Conservation (phyloP, 345 rosid species). For the Camelina hispida region DNA sequence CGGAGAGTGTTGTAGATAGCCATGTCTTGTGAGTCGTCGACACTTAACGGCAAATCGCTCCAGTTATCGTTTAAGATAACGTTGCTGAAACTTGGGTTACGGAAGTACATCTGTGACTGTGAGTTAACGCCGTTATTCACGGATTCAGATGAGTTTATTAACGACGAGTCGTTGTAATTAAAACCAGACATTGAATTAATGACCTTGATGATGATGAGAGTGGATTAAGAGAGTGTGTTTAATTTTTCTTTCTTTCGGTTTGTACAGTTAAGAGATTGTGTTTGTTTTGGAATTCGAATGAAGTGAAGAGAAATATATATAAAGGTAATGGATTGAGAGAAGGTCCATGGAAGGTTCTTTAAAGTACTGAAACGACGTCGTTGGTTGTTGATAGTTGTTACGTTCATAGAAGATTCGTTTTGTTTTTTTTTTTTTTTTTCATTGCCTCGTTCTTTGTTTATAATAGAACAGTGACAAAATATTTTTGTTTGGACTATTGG, state of each 20-base stretch:
- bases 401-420: slow-evolving; percentile 34
- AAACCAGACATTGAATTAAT: slow-evolving; percentile 28
- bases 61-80: slow-evolving; percentile 48
- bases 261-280: neutral
- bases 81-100: slow-evolving; percentile 44
- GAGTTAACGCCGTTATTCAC: slow-evolving; percentile 29
- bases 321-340: slow-evolving; percentile 37
- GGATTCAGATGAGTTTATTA: slow-evolving; percentile 20
- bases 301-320: slow-evolving; percentile 16
- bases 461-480: neutral
- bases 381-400: neutral
- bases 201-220: neutral
- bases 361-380: neutral
- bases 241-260: neutral
- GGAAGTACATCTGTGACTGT: slow-evolving; percentile 20
- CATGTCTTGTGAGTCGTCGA: slow-evolving; percentile 68
- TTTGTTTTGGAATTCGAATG: slow-evolving; percentile 13
- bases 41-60: slow-evolving; percentile 58
- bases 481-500: slow-evolving; percentile 5
- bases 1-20: slow-evolving; percentile 56
- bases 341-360: slow-evolving; percentile 39
- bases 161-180: slow-evolving; percentile 27
- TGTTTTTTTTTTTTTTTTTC: neutral
- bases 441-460: slow-evolving; percentile 2
- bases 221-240: slow-evolving; percentile 11